Conservation (phyloP, 441 rosid species). For the Bruguiera hainesii region DNA sequence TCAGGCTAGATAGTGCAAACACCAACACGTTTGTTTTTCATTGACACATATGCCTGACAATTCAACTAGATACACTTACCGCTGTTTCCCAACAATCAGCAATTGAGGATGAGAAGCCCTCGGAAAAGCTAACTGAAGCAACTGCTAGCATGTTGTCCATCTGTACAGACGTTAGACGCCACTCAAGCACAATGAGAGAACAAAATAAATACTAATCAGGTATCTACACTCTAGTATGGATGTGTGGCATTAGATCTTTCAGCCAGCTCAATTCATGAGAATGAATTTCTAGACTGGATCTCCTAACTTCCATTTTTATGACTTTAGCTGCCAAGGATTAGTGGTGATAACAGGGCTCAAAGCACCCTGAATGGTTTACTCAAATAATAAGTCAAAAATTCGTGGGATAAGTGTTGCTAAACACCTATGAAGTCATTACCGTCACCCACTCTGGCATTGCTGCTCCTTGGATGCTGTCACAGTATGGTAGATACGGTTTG, state of each 20-base stretch:
- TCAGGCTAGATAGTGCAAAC: no score
- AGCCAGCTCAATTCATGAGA: background rate
- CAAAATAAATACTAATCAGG: background rate
- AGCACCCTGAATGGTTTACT: background rate
- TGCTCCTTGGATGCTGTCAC: slow-evolving; percentile 72
- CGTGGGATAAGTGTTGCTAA: background rate
- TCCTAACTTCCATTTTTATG: background rate
- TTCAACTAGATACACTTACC: slow-evolving; percentile 36
- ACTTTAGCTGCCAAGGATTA: background rate
- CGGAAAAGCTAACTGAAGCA: slow-evolving; percentile 64
- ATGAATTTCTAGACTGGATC: no score
- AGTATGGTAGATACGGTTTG: slow-evolving; percentile 87
- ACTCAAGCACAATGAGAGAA: slow-evolving; percentile 1
- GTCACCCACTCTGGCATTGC: slow-evolving; percentile 72
- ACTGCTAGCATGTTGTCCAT: slow-evolving; percentile 56
- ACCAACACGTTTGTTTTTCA: no score
- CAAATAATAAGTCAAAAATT: background rate
- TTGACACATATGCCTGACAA: no score
- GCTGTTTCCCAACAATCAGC: slow-evolving; percentile 56
- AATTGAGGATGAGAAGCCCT: slow-evolving; percentile 53
- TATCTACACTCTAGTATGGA: background rate
- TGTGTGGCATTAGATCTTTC: background rate
- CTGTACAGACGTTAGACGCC: slow-evolving; percentile 31
- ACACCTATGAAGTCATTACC: slow-evolving; percentile 38
- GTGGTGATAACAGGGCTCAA: background rate